Evolutionary conservation across 306 rosid genomes (phyloP).

Genomic region (Pueraria montana): DNA sequence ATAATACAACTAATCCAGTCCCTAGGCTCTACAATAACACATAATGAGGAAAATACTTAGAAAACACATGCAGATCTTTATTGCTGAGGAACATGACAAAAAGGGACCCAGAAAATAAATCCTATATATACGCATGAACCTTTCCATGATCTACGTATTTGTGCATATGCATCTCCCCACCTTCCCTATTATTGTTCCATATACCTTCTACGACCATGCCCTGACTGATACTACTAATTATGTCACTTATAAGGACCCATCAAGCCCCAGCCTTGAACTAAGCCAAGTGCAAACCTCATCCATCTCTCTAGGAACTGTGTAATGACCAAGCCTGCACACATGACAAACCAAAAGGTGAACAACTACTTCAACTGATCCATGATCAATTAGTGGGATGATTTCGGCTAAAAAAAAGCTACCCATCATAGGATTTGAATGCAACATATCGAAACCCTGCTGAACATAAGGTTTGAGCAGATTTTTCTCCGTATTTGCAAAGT

Average conservation of each 20-base stretch:
- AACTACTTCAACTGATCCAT: neutral
- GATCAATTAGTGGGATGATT: conserved; percentile 1
- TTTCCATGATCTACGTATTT: conserved; percentile 55
- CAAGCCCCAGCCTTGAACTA: conserved; percentile 81
- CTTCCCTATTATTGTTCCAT: conserved; percentile 50
- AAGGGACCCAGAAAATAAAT: conserved; percentile 53
- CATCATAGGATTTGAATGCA: conserved; percentile 83
- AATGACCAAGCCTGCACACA: conserved; percentile 92
- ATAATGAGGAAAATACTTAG: conserved; percentile 46
- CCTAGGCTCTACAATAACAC: conserved; percentile 54
- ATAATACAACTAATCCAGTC: conserved; percentile 39
- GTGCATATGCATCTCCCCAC: conserved; percentile 41
- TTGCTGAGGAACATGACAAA: conserved; percentile 49
- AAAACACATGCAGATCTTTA: conserved; percentile 56
- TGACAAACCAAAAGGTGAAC: conserved; percentile 34
- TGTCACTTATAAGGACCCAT: conserved; percentile 58
- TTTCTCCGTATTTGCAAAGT: conserved; percentile 77
- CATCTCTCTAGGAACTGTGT: conserved; percentile 96
- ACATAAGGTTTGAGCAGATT: conserved; percentile 74
- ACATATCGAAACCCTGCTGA: conserved; percentile 85
- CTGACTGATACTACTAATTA: conserved; percentile 2
- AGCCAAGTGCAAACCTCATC: conserved; percentile 94
- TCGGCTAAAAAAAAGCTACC: conserved; percentile 53
- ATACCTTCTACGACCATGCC: conserved; percentile 37
- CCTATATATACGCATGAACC: conserved; percentile 56